Percentiles rank a stretch among this genome's conserved stretches.
These are phyloP conservation scores for Microbotryum lychnidis-dioicae DNA, from an alignment of 1,284 basidiomycete genomes.

Conservation along the genomic window DNA sequence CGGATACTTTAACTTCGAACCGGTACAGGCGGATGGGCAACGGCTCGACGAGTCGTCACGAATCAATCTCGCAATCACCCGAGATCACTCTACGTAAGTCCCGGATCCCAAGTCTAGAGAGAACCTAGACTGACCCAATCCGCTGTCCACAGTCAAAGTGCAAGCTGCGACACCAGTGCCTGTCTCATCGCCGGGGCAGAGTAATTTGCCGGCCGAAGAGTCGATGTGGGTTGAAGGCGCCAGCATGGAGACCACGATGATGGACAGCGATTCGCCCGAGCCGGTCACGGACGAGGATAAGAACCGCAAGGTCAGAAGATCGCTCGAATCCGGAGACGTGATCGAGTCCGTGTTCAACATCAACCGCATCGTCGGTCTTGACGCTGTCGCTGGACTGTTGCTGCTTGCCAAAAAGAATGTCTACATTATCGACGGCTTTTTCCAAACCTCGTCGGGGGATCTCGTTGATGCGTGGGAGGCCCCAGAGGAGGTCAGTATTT, in stretches of 20 bases:
- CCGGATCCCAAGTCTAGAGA: background rate
- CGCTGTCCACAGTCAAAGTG: too few species aligned
- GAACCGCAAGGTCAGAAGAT: constrained; percentile 49
- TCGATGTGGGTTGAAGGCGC: background rate
- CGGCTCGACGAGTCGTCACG: background rate
- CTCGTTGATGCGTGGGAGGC: constrained; percentile 82
- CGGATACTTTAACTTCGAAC: too few species aligned
- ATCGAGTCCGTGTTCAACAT: constrained; percentile 85
- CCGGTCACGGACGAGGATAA: constrained; percentile 53
- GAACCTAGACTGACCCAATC: background rate
- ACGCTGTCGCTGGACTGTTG: constrained; percentile 76
- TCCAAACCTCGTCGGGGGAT: constrained; percentile 77
- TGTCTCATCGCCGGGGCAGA: too few species aligned
- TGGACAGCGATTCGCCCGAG: constrained; percentile 23
- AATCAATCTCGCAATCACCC: background rate
- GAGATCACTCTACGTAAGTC: background rate
- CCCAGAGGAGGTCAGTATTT: constrained; percentile 55
- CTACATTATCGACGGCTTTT: constrained; percentile 87
- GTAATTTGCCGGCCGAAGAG: background rate
- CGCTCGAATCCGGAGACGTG: constrained; percentile 74
- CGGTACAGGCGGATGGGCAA: too few species aligned
- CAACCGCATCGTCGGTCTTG: constrained; percentile 74
- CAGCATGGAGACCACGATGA: background rate
- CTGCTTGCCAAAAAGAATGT: constrained; percentile 77
- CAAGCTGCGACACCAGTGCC: too few species aligned